A percentile compares a stretch with the other conserved stretches of the same genome.
phyloP scores from a whole-genome alignment of 768 basidiomycete genomes.

The Tylopilus sp. region DNA sequence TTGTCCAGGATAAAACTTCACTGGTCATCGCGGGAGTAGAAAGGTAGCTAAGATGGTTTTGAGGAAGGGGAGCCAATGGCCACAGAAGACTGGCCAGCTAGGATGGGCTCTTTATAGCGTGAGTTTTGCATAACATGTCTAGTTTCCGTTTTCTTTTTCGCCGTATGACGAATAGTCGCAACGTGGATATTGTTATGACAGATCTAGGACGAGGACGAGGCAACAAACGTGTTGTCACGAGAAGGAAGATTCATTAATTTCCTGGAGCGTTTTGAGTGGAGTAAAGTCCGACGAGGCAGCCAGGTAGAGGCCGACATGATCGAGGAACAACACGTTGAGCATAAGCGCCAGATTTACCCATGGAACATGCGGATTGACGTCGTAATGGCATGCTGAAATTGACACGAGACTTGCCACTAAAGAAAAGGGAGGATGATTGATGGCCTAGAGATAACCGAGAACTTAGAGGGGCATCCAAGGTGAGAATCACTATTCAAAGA shows the following conservation, averaged over 20 bases:
- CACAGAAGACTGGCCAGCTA: slow-evolving; percentile 13
- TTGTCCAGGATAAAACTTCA: slow-evolving; percentile 84
- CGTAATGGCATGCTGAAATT: slow-evolving; percentile 24
- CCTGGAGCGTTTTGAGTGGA: slow-evolving; percentile 66
- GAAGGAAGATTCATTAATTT: slow-evolving; percentile 62
- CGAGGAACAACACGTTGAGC: slow-evolving; percentile 59
- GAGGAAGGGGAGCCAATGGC: slow-evolving; percentile 27
- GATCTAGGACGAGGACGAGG: slow-evolving; percentile 67
- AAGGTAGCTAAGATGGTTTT: slow-evolving; percentile 30
- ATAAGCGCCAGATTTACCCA: slow-evolving; percentile 48
- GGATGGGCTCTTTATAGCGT: slow-evolving; percentile 51
- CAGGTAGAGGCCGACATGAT: slow-evolving; percentile 60
- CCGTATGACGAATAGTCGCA: slow-evolving; percentile 62
- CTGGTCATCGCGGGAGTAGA: slow-evolving; percentile 50
- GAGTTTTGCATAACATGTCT: slow-evolving; percentile 40
- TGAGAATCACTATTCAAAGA: slow-evolving; percentile 31
- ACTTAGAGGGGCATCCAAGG: slow-evolving; percentile 11
- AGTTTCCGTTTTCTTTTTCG: slow-evolving; percentile 35
- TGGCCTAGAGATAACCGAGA: slow-evolving; percentile 27
- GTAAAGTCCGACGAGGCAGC: slow-evolving; percentile 54
- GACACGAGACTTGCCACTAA: slow-evolving; percentile 29
- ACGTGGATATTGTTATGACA: slow-evolving; percentile 69
- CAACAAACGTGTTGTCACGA: slow-evolving; percentile 65
- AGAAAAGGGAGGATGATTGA: slow-evolving; percentile 16
- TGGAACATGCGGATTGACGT: slow-evolving; percentile 34